Evolutionary conservation across 371 early-diverging fungal species (phyloP).

Genomic region (Gilbertella persicaria): DNA sequence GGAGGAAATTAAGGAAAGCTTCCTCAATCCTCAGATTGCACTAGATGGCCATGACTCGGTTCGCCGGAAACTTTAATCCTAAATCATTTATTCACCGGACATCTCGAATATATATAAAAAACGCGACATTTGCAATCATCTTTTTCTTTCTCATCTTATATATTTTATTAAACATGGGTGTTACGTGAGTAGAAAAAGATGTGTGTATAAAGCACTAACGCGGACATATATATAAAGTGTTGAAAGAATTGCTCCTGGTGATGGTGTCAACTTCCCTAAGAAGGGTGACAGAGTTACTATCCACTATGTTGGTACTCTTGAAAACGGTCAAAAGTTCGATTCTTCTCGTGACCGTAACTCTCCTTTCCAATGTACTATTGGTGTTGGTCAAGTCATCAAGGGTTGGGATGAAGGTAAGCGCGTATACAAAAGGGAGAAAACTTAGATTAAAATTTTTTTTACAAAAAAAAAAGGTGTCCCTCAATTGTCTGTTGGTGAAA

Average conservation of each 20-base stretch:
- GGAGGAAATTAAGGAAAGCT: too few species aligned
- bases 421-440: background rate
- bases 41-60: too few species aligned
- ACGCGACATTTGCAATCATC: too few species aligned
- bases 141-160: constrained; percentile 11
- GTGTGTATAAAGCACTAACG: background rate
- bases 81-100: too few species aligned
- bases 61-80: too few species aligned
- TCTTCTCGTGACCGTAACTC: constrained; percentile 78
- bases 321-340: constrained; percentile 83
- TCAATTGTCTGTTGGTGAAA: constrained; percentile 79
- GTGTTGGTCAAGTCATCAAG: constrained; percentile 91
- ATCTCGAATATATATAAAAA: too few species aligned
- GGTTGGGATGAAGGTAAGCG: constrained; percentile 71
- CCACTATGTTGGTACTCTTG: constrained; percentile 74
- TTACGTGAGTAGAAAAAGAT: constrained; percentile 34
- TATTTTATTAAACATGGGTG: constrained; percentile 37
- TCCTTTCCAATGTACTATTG: constrained; percentile 83
- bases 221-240: constrained; percentile 22
- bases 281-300: constrained; percentile 68
- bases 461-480: constrained; percentile 67
- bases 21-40: too few species aligned
- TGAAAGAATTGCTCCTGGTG: constrained; percentile 63
- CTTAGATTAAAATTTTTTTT: too few species aligned
- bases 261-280: constrained; percentile 87